These are phyloP conservation scores for Candida buenavistaensis DNA, from an alignment of 1,139 yeast genomes.

Conservation along the genomic window DNA sequence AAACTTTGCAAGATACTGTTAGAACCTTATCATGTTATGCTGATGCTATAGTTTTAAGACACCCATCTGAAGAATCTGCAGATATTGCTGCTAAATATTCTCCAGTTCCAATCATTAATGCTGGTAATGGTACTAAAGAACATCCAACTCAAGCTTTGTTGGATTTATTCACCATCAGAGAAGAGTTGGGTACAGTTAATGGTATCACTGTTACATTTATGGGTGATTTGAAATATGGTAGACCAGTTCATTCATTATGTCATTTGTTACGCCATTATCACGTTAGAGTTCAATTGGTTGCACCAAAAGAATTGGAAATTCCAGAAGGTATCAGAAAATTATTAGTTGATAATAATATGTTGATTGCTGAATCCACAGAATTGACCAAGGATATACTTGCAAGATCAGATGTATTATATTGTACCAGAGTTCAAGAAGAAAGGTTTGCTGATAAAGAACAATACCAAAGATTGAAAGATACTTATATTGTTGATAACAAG, in stretches of 20 bases:
- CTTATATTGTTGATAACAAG: constrained; percentile 89
- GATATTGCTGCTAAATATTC: constrained; percentile 94
- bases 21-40: constrained; percentile 94
- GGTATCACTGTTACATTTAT: constrained; percentile 97
- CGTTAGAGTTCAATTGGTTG: constrained; percentile 87
- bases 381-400: constrained; percentile 84
- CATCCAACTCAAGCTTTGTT: constrained; percentile 99
- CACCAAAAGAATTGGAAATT: constrained; percentile 84
- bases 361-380: constrained; percentile 68
- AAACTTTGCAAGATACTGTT: constrained; percentile 94
- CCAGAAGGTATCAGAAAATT: constrained; percentile 73
- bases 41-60: constrained; percentile 96
- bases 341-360: constrained; percentile 65
- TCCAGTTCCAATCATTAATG: constrained; percentile 95
- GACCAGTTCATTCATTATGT: constrained; percentile 97
- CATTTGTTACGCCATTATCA: constrained; percentile 89
- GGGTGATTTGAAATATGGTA: constrained; percentile 98
- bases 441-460: constrained; percentile 76
- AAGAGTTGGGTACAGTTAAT: constrained; percentile 97
- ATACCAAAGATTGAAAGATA: constrained; percentile 87
- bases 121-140: constrained; percentile 96
- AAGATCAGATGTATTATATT: constrained; percentile 90
- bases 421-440: constrained; percentile 98
- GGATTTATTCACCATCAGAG: constrained; percentile 97
- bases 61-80: constrained; percentile 90